Evolutionary conservation across 805 yeast genomes (phyloP), one percentile per base, ranked within the genome.

Genomic region (Cyberlindnera petersonii): DNA sequence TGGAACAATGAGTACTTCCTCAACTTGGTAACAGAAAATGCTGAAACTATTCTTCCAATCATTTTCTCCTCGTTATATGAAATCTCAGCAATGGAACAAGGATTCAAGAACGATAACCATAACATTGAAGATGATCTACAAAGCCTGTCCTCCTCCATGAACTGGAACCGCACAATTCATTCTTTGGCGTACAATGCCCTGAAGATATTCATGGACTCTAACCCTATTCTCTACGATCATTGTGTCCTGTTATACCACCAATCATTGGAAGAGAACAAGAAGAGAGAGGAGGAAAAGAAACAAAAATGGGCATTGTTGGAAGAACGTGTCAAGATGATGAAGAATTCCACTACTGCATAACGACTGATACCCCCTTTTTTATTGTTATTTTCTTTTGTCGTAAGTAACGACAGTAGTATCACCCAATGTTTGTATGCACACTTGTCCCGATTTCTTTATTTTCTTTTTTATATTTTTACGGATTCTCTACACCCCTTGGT

Each of bases 1-100:
- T 93, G 96, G 93, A 85, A 86, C 54, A 91, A 91, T 61, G 98
- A 93, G 58, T 89, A 86, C 65, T 89, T 93, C 61, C 75, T 89
- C 48, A 83, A 88, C 29, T 66, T 91, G 52, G 88, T 93, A 34
- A 86, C 94, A 16, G 98, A 93, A 55, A 85, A 85, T 60, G 89
- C 95, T 8, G 96, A 88, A 53, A 89, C 85, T 26, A 87, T 91
- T 39, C 68, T 93, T 52, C 98, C 98, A 21, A 88, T 93, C 32
- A 77, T 93, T 26, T 93, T 87, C 63, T 83, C 96, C 2, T 77
- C 96, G 2, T 71, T 93, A 48, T 91, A 87, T 61, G 96, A 89
- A 61, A 72, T 89, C 46, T 81, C 95, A 1, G 35, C 53, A 5
- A 34, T 53, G 33, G 54, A 61, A 41, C 60, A 57, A 23, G 26